Conservation (phyloP, 345 rosid genomes). For the Eucalyptus guilfoylei region DNA sequence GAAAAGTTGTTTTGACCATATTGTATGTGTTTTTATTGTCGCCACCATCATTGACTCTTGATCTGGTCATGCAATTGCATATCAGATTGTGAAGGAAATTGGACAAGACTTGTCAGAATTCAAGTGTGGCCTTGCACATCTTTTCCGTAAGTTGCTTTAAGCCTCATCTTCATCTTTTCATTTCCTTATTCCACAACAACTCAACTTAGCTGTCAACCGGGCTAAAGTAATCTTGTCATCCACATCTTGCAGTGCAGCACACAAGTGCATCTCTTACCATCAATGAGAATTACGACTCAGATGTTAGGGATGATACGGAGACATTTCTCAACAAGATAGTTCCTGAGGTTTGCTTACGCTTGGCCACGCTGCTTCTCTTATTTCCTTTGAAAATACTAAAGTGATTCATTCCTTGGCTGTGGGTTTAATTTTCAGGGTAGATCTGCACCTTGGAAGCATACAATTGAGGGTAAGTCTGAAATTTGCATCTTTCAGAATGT, state of each 20-base stretch:
- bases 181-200: neutral
- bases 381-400: neutral
- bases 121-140: conserved; percentile 88
- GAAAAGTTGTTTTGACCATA: neutral
- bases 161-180: neutral
- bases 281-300: conserved; percentile 93
- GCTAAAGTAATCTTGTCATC: neutral
- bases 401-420: neutral
- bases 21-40: neutral
- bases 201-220: neutral
- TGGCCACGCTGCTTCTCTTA: neutral
- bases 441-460: conserved; percentile 95
- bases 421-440: conserved; percentile 42
- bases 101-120: conserved; percentile 59
- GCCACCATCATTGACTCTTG: neutral
- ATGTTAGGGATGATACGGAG: conserved; percentile 89
- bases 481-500: neutral
- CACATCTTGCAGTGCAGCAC: conserved; percentile 48
- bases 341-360: conserved; percentile 48
- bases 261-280: conserved; percentile 94
- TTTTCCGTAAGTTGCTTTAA: conserved; percentile 44
- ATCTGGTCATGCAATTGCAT: neutral
- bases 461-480: conserved; percentile 61
- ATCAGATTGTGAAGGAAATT: conserved; percentile 81
- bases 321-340: conserved; percentile 87